Evolutionary conservation across 148 eudicot genomes (phyloP).

Genomic region (Cornus kousa): DNA sequence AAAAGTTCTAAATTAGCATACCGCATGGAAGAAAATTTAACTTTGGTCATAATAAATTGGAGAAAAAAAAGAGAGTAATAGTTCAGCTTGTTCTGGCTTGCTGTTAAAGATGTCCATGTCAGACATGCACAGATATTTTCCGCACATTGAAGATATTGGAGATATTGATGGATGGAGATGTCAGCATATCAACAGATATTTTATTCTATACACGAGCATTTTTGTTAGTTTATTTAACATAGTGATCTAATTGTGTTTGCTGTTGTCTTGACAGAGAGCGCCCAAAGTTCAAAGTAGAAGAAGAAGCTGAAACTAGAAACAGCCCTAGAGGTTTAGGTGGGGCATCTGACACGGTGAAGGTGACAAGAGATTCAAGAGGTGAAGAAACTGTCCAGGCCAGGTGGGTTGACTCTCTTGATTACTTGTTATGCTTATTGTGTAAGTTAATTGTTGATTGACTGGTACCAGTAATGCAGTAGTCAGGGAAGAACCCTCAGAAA

Average conservation of each 20-base stretch:
- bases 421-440: not conserved
- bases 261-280: slow-evolving; percentile 57
- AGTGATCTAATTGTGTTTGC: not conserved
- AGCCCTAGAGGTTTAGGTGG: slow-evolving; percentile 57
- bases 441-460: slow-evolving; percentile 25
- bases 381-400: slow-evolving; percentile 70
- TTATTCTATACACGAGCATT: not conserved
- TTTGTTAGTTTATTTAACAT: no score
- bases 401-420: slow-evolving; percentile 37
- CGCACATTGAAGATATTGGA: no score
- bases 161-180: not conserved
- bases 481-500: slow-evolving; percentile 34
- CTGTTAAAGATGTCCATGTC: no score
- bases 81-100: no score
- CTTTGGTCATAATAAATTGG: no score
- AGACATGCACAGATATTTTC: no score
- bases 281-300: slow-evolving; percentile 72
- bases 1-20: no score
- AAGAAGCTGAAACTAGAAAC: slow-evolving; percentile 56
- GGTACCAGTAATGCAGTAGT: slow-evolving; percentile 29
- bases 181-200: not conserved
- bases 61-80: not conserved
- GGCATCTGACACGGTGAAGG: slow-evolving; percentile 83
- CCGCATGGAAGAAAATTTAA: no score
- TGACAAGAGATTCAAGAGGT: slow-evolving; percentile 47